Evolutionary conservation across 2,329 filamentous ascomycete genomes (phyloP).

Genomic region (Diaporthe nobilis): DNA sequence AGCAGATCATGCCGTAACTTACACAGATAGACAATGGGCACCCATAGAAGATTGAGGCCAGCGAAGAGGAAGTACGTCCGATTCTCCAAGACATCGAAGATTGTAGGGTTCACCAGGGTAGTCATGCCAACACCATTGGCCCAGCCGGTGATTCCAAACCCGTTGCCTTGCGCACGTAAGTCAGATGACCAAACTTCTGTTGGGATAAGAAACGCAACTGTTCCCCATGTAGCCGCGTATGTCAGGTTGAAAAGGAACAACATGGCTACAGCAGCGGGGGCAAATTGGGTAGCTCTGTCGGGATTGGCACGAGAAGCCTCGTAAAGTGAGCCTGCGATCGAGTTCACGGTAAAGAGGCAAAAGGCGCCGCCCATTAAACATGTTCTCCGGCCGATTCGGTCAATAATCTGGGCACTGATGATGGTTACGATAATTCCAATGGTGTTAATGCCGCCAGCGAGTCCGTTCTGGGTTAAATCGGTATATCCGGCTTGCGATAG

Average conservation of each 20-base stretch:
- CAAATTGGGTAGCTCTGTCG: conserved; percentile 48
- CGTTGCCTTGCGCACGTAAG: conserved; percentile 71
- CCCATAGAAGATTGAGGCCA: conserved; percentile 55
- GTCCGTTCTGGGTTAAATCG: conserved; percentile 59
- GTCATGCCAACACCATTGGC: conserved; percentile 70
- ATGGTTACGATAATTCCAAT: conserved; percentile 66
- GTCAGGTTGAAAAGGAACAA: conserved; percentile 65
- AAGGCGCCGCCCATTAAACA: conserved; percentile 58
- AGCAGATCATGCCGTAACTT: background rate
- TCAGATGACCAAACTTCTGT: conserved; percentile 71
- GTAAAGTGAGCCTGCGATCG: conserved; percentile 59
- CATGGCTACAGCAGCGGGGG: conserved; percentile 62
- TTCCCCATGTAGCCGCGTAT: conserved; percentile 66
- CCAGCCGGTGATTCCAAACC: conserved; percentile 72
- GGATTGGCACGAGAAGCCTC: conserved; percentile 52
- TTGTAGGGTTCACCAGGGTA: conserved; percentile 65
- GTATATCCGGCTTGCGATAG: conserved; percentile 52
- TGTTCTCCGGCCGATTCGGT: conserved; percentile 59
- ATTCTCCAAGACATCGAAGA: conserved; percentile 62
- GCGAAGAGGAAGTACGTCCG: conserved; percentile 67
- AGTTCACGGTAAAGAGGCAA: conserved; percentile 56
- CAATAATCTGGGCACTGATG: conserved; percentile 65
- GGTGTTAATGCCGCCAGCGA: conserved; percentile 66
- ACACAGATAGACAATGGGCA: conserved; percentile 4
- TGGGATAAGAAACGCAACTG: conserved; percentile 63